Conservation (phyloP, 2,329 filamentous ascomycete genomes). For the Diaporthe sp. region DNA sequence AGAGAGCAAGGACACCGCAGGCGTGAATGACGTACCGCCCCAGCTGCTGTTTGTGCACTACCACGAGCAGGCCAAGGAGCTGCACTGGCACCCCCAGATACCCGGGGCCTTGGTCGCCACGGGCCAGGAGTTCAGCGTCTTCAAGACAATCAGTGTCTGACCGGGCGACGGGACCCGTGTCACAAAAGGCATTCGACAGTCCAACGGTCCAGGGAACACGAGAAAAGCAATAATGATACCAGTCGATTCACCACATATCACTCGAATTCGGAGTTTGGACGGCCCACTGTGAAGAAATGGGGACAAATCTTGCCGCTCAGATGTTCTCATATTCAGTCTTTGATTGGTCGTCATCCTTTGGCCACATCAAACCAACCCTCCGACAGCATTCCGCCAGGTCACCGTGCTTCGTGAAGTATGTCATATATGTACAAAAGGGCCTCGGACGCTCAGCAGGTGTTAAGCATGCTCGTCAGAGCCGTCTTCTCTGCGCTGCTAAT, state of each 20-base stretch:
- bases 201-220: not conserved
- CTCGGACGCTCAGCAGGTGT: constrained; percentile 65
- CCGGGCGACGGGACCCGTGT: not conserved
- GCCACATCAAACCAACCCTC: not conserved
- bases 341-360: not conserved
- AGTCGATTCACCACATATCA: not conserved
- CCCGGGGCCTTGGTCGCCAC: constrained; percentile 91
- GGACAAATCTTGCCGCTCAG: not conserved
- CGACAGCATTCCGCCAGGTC: not conserved
- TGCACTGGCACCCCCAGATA: constrained; percentile 98
- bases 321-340: not conserved
- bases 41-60: constrained; percentile 98
- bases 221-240: constrained; percentile 17
- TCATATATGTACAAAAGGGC: not conserved
- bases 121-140: constrained; percentile 88
- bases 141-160: constrained; percentile 88
- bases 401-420: not conserved
- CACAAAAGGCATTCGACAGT: not conserved
- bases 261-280: not conserved
- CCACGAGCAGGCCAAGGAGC: constrained; percentile 93
- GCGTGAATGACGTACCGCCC: constrained; percentile 90
- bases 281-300: constrained; percentile 1
- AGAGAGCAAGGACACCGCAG: constrained; percentile 90
- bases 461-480: constrained; percentile 75
- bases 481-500: constrained; percentile 81